Evolutionary conservation across 257 asterid species (phyloP).

Genomic region (Echites panduratus): DNA sequence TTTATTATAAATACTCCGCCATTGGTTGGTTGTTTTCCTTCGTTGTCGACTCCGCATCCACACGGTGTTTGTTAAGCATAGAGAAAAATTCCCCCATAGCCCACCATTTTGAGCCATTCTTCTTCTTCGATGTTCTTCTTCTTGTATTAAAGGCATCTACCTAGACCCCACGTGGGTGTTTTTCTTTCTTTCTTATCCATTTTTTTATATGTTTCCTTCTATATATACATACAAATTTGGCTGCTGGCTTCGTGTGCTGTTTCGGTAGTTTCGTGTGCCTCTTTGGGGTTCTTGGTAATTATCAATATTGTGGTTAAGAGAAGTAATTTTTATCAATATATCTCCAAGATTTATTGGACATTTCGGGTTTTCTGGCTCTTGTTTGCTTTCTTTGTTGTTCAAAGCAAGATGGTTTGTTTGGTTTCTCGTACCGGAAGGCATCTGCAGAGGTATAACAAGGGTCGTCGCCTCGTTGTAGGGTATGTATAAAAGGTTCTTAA

Average conservation of each 20-base stretch:
- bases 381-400: neutral
- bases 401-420: conserved; percentile 32
- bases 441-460: conserved; percentile 61
- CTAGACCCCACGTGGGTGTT: neutral
- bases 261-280: neutral
- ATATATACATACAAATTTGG: neutral
- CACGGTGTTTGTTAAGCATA: neutral
- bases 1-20: neutral
- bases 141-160: neutral
- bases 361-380: neutral
- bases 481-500: conserved; percentile 6
- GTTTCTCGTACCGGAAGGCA: conserved; percentile 64
- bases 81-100: conserved; percentile 3
- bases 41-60: conserved; percentile 6
- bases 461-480: conserved; percentile 70
- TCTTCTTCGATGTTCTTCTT: neutral
- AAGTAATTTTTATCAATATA: neutral
- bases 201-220: neutral
- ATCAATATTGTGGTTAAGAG: neutral
- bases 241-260: neutral
- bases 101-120: conserved; percentile 18
- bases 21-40: neutral
- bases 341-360: neutral
- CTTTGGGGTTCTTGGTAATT: neutral
- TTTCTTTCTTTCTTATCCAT: conserved; percentile 9